A percentile compares a stretch with the other conserved stretches of the same genome.
Conservation (phyloP, 2,329 filamentous ascomycete species). For the Epichloe sp. region DNA sequence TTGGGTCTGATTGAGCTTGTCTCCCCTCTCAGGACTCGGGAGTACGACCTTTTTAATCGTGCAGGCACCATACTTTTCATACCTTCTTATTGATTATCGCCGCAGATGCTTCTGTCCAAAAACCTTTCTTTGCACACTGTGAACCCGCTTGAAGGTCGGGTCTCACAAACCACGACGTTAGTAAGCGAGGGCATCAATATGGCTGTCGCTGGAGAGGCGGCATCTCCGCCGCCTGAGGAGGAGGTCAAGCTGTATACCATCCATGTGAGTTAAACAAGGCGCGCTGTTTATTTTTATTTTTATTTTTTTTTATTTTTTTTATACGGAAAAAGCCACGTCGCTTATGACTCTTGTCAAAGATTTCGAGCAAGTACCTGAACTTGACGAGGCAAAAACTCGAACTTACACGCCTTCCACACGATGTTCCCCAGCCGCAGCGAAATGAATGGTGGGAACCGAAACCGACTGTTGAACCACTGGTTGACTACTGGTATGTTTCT, state of each 20-base stretch:
- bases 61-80: too few species aligned
- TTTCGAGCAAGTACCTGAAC: conserved; percentile 54
- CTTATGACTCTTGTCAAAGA: conserved; percentile 24
- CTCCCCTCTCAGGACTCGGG: too few species aligned
- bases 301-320: background rate
- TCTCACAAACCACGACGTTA: background rate
- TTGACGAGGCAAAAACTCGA: conserved; percentile 56
- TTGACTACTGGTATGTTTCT: conserved; percentile 47
- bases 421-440: conserved; percentile 33
- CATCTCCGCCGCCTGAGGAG: conserved; percentile 16
- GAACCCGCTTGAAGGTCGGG: background rate
- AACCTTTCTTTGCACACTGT: too few species aligned
- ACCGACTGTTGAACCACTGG: conserved; percentile 45
- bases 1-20: too few species aligned
- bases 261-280: conserved; percentile 32
- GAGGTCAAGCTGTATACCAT: conserved; percentile 43
- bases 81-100: too few species aligned
- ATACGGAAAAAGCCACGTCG: background rate
- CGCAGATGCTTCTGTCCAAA: too few species aligned
- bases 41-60: too few species aligned
- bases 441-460: conserved; percentile 48
- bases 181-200: background rate
- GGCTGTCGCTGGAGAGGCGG: conserved; percentile 9
- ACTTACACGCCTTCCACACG: conserved; percentile 50
- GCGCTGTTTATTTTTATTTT: background rate